Percentiles rank a stretch among this genome's conserved stretches.
phyloP scores from a whole-genome alignment of 2,329 filamentous ascomycete species.

The Polytolypa hystricis region DNA sequence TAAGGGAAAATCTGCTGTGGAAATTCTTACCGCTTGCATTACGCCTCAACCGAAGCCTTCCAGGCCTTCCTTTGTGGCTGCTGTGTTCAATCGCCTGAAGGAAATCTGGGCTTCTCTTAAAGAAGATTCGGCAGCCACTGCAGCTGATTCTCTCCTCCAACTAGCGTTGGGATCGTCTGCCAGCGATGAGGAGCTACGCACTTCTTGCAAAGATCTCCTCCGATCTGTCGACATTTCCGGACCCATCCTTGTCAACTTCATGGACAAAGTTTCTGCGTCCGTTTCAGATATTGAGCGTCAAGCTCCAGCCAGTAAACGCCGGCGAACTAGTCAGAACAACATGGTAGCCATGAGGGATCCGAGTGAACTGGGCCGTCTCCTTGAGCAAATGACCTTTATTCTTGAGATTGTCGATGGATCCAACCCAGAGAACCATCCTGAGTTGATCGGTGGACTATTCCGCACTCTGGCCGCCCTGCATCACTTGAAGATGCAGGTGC shows the following conservation, averaged over 20 bases:
- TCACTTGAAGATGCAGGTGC: slow-evolving; percentile 66
- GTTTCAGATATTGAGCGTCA: slow-evolving; percentile 57
- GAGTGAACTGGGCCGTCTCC: slow-evolving; percentile 53
- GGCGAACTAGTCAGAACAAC: slow-evolving; percentile 65
- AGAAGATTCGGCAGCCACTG: slow-evolving; percentile 25
- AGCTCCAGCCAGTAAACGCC: slow-evolving; percentile 64
- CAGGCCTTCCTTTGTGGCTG: slow-evolving; percentile 48
- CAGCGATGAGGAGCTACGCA: slow-evolving; percentile 18
- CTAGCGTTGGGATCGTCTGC: slow-evolving; percentile 24
- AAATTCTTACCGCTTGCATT: slow-evolving; percentile 42
- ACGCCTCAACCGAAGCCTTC: slow-evolving; percentile 30
- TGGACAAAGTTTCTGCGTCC: slow-evolving; percentile 64
- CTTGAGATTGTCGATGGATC: slow-evolving; percentile 80
- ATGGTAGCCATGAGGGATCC: slow-evolving; percentile 53
- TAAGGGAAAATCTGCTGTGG: slow-evolving; percentile 48
- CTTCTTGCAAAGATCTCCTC: slow-evolving; percentile 52
- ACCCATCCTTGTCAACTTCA: slow-evolving; percentile 57
- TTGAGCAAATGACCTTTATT: slow-evolving; percentile 73
- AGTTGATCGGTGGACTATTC: slow-evolving; percentile 70
- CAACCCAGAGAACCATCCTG: slow-evolving; percentile 59
- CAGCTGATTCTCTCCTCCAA: slow-evolving; percentile 31
- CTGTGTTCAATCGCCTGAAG: slow-evolving; percentile 58
- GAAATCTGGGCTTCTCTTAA: slow-evolving; percentile 53
- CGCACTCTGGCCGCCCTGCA: slow-evolving; percentile 77
- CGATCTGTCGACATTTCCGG: slow-evolving; percentile 63